Evolutionary conservation across 2,329 filamentous ascomycete genomes (phyloP).

Genomic region (Talaromyces verruculosus): DNA sequence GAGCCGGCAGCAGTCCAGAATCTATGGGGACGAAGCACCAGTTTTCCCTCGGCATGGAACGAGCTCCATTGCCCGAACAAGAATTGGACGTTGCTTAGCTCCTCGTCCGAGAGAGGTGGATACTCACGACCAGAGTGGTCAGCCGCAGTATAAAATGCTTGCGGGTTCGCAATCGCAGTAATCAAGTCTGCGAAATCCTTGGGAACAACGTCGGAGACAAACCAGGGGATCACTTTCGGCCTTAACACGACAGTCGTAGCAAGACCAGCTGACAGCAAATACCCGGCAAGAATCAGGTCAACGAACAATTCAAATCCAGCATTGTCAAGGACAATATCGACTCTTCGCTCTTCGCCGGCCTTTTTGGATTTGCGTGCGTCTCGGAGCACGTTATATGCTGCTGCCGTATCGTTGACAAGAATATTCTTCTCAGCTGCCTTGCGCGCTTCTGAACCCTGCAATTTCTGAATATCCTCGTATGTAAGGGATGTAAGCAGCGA

Average conservation of each 20-base stretch:
- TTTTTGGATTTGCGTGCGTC: conserved; percentile 63
- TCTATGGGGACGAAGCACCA: conserved; percentile 76
- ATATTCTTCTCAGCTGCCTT: conserved; percentile 91
- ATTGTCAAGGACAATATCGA: conserved; percentile 96
- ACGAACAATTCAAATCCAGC: conserved; percentile 97
- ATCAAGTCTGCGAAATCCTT: conserved; percentile 82
- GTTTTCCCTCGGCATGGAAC: conserved; percentile 78
- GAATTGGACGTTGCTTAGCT: conserved; percentile 67
- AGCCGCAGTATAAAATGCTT: conserved; percentile 74
- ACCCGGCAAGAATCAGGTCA: conserved; percentile 87
- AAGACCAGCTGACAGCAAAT: conserved; percentile 77
- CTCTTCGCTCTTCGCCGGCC: conserved; percentile 63
- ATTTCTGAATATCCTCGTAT: conserved; percentile 94
- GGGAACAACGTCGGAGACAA: conserved; percentile 91
- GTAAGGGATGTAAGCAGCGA: conserved; percentile 85
- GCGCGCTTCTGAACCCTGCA: conserved; percentile 84
- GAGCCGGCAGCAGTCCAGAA: conserved; percentile 91
- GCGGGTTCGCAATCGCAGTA: conserved; percentile 72
- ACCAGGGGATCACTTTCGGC: conserved; percentile 96
- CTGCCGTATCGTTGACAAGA: conserved; percentile 76
- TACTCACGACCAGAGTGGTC: conserved; percentile 62
- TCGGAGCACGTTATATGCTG: conserved; percentile 68
- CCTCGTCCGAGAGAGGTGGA: conserved; percentile 63
- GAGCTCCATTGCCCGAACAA: conserved; percentile 79
- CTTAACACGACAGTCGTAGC: conserved; percentile 86